Base-by-base conservation (phyloP, 1,284 basidiomycete genomes). In the Erythrobasidium hasegawianum region DNA sequence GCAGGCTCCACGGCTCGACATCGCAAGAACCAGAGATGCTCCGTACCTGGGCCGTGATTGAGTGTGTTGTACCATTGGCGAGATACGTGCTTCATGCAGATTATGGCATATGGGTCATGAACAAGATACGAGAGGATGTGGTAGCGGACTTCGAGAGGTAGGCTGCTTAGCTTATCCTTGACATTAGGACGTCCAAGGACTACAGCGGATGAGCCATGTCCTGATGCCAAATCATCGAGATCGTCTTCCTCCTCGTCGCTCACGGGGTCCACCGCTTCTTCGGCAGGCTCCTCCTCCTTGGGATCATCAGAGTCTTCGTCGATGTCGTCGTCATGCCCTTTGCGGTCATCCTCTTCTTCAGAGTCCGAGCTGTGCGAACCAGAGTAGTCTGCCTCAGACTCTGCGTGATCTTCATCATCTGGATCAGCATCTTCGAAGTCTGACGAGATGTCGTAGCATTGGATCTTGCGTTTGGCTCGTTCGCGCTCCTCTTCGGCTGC, bases 31-130 rank as follows among this genome's bases (percentile, higher is more conserved):
- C 58, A 59, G 22, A 33, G 43, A 26, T 49, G 26, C 9, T 59
- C 58, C 13, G 58, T 27, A 13, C 13, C 13, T 26, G 20, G 11
- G 2, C 45, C 58, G 27, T 59, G 43, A 29, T 50, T 59, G 13
- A 59, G 24, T 13, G 58, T 43, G 20, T 49, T 59, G 58, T 59
- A 59, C 58, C 58, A 59, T 14, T 43, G 41, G 29, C 58, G 41
- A 18, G 58, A 59, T 4, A 49, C 41, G 2, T 49, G 14, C 13
- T 41, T 45, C 13, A 59, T 22, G 13, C 10, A 50, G 5, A 43
- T 7, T 5, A 59, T 45, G 10, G 58, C 29, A 38, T 50, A 27
- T 5, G 58, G 58, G 13, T 59, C 58, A n/a, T n/a, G 10, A 26
- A 33, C 29, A 10, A 59, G 45, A 38, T 29, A 33, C 9, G 20